Conservation (phyloP, 176 grass and related monocot species). For the Oryza rufipogon region DNA sequence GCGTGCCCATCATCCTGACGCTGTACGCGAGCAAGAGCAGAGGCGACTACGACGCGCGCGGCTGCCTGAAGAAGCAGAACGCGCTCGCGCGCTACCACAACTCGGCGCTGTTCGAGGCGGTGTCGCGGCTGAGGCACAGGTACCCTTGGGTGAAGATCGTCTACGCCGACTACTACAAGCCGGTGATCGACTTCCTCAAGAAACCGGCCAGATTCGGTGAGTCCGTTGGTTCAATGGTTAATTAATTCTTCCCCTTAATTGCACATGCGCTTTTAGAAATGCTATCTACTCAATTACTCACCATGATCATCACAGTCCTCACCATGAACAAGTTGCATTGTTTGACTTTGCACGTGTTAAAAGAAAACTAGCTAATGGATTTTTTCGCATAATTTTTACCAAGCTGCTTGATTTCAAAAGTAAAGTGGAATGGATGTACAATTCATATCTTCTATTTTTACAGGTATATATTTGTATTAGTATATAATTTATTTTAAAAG, state of each 20-base stretch:
- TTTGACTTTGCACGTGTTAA: too few relatives aligned
- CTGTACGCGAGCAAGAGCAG: conserved; percentile 20
- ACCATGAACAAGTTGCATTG: too few relatives aligned
- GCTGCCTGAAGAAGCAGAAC: conserved; percentile 51
- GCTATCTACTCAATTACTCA: too few relatives aligned
- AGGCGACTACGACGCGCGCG: conserved; percentile 35
- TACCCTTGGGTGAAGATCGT: conserved; percentile 39
- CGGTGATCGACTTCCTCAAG: neutral
- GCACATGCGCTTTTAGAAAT: neutral
- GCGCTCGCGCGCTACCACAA: conserved; percentile 50
- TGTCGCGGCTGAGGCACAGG: neutral
- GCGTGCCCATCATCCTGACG: conserved; percentile 32
- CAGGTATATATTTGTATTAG: too few relatives aligned
- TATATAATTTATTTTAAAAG: too few relatives aligned
- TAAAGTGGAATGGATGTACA: too few relatives aligned
- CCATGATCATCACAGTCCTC: too few relatives aligned
- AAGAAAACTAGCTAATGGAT: too few relatives aligned
- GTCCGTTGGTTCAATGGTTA: neutral
- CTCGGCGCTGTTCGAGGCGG: conserved; percentile 1
- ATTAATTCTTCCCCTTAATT: too few relatives aligned
- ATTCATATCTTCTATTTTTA: too few relatives aligned
- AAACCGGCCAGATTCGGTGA: neutral
- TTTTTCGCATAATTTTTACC: too few relatives aligned
- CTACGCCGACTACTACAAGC: conserved; percentile 46
- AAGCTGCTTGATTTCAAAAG: too few relatives aligned